Evolutionary conservation across 306 rosid genomes (phyloP).

Genomic region (Quillaja saponaria): DNA sequence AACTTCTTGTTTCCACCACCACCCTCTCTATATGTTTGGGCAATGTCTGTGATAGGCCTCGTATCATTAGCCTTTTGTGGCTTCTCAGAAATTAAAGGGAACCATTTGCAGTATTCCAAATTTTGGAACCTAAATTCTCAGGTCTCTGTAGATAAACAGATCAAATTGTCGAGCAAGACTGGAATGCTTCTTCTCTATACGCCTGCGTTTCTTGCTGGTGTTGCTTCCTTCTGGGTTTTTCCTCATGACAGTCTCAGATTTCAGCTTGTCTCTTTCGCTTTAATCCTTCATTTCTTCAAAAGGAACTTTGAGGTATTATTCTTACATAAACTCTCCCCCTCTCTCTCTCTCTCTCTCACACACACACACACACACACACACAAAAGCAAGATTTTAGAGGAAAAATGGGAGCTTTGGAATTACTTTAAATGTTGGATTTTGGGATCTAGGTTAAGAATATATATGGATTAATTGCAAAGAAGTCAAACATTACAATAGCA

Average conservation of each 20-base stretch:
- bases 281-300: conserved; percentile 74
- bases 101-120: conserved; percentile 48
- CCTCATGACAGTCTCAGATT: conserved; percentile 40
- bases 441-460: too few species aligned
- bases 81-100: conserved; percentile 38
- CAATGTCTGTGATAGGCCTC: conserved; percentile 32
- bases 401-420: too few species aligned
- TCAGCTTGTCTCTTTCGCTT: conserved; percentile 46
- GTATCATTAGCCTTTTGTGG: conserved; percentile 24
- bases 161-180: conserved; percentile 41
- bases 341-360: background rate
- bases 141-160: background rate
- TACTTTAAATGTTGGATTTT: too few species aligned
- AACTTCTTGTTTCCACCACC: conserved; percentile 48
- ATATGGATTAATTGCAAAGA: background rate
- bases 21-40: conserved; percentile 30
- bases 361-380: too few species aligned
- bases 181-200: conserved; percentile 68
- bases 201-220: conserved; percentile 64
- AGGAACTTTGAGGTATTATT: conserved; percentile 63
- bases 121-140: conserved; percentile 23
- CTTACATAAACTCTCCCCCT: too few species aligned
- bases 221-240: conserved; percentile 42
- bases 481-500: too few species aligned
- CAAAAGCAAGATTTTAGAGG: too few species aligned